Base-by-base conservation (phyloP, 495 filamentous ascomycete species). In the Bryoglossum gracile region DNA sequence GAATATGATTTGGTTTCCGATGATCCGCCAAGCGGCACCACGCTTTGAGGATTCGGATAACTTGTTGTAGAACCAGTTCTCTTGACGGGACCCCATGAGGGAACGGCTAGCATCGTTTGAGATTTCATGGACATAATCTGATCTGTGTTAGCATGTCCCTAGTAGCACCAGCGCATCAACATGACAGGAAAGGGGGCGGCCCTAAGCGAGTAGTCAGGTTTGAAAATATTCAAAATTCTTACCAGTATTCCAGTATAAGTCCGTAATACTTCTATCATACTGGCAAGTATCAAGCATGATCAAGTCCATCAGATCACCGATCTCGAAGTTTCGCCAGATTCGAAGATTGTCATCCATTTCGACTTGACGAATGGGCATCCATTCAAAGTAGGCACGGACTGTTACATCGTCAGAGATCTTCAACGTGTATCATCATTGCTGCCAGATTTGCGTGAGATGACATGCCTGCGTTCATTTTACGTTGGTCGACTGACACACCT, bases 301-400 rank as follows among this genome's bases (percentile, higher is more conserved):
- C 4, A 86, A 66, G 58, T 84, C 82, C 43, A 84, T 60, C 21
- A 82, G 68, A 19, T 76, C 72, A 28, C 82, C 82, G 54, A 86
- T 72, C 39, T 74, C 66, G 64, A 86, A 85, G 32, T 60, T 64
- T 14, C 82, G 72, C 82, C 82, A 86, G 59, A 86, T 76, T 34
- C 82, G 76, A 17, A 85, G 65, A 49, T 78, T 80, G 62, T 85
- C 81, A 57, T 85, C 81, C 70, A 85, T 80, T 32, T 82, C 78
- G 24, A 81, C 73, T 59, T 80, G 79, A 18, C 78, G 67, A 47
- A 74, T 68, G 6, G 71, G 71, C 71, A 75, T 62, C 81, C 82
- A 86, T 56, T 86, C 82, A 44, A 85, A 86, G 58, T 85, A 85
- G n/a, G n/a, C n/a, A n/a, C n/a, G n/a, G n/a, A n/a, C n/a, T n/a